These are phyloP conservation scores for Paralagenidium karlingii DNA, from an alignment of 352 stramenopile genomes.

Conservation along the genomic window DNA sequence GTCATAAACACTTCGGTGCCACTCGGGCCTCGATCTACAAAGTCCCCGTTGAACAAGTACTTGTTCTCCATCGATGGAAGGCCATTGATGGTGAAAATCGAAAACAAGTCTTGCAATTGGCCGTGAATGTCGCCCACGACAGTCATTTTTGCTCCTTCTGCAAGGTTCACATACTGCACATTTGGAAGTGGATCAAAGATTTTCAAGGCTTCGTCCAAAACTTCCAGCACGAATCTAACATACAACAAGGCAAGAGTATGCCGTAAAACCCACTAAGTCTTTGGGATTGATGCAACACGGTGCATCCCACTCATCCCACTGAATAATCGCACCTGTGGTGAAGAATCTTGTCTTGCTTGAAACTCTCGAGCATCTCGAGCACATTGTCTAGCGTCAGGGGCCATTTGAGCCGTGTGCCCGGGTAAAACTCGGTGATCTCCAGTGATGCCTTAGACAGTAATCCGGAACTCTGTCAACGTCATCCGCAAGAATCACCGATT, in stretches of 20 bases:
- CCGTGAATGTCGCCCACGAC: conserved; percentile 77
- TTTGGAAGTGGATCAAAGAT: conserved; percentile 45
- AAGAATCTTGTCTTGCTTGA: conserved; percentile 66
- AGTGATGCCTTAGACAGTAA: no score
- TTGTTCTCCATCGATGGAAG: conserved; percentile 55
- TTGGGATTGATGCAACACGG: no score
- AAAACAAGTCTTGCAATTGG: conserved; percentile 70
- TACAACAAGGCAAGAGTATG: no score
- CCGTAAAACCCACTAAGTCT: no score
- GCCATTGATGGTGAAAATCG: conserved; percentile 78
- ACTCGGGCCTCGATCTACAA: conserved; percentile 70
- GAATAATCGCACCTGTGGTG: no score
- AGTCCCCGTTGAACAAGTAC: conserved; percentile 82
- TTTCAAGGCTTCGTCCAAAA: conserved; percentile 39
- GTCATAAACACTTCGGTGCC: conserved; percentile 65
- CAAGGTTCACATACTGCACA: conserved; percentile 52
- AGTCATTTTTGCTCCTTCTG: no score
- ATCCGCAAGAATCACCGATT: no score
- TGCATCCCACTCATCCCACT: no score
- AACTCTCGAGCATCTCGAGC: conserved; percentile 61
- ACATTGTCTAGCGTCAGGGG: conserved; percentile 61
- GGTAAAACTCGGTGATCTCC: no score
- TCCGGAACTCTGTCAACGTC: no score
- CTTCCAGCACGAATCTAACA: conserved; percentile 59
- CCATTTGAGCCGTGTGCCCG: no score